Conservation (phyloP, 148 eudicot genomes). For the Polygonum aviculare region DNA sequence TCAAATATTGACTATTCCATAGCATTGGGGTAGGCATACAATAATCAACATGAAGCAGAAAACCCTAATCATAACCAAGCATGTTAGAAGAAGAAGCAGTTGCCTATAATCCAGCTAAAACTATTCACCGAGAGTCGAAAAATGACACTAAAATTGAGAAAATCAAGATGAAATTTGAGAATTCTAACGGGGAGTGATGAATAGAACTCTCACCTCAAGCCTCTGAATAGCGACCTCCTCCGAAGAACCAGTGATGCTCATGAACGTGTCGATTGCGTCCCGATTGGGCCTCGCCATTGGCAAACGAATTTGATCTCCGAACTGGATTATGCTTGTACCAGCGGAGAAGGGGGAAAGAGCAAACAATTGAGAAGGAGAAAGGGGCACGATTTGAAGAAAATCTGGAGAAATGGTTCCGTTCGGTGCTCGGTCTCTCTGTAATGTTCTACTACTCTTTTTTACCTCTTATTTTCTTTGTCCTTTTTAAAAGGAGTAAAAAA, state of each 20-base stretch:
- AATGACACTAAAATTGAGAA: background rate
- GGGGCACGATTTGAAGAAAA: background rate
- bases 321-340: background rate
- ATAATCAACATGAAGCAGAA: background rate
- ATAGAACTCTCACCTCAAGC: conserved; percentile 42
- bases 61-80: conserved; percentile 9
- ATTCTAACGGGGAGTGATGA: background rate
- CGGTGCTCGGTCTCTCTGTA: conserved; percentile 5
- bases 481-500: background rate
- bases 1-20: background rate
- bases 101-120: background rate
- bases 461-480: background rate
- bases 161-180: background rate
- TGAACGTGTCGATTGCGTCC: conserved; percentile 69
- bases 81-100: background rate
- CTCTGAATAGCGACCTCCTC: conserved; percentile 49
- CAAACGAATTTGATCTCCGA: background rate
- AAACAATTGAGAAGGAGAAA: background rate
- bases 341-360: background rate
- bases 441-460: background rate
- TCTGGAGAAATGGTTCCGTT: background rate
- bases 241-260: conserved; percentile 72
- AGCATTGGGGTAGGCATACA: background rate
- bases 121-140: background rate
- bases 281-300: conserved; percentile 58